Conservation (phyloP, 805 yeast genomes). For the Metschnikowia reukaufii region DNA sequence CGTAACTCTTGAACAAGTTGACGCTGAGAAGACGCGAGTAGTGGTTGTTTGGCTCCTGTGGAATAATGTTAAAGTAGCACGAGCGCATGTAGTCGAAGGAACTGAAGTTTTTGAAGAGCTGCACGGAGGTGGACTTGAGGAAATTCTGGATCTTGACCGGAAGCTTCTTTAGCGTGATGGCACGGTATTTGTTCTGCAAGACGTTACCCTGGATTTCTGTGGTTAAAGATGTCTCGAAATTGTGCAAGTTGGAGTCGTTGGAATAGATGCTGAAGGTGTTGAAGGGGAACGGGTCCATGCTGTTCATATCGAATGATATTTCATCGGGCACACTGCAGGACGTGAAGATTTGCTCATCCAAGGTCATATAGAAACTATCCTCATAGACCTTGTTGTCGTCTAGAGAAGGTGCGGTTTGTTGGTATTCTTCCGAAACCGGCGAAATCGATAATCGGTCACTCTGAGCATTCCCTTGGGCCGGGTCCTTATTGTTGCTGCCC, state of each 20-base stretch:
- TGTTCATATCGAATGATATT: constrained; percentile 16
- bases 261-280: constrained; percentile 32
- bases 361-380: constrained; percentile 34
- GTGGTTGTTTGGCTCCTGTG: constrained; percentile 36
- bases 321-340: constrained; percentile 26
- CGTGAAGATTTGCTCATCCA: constrained; percentile 36
- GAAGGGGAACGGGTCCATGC: constrained; percentile 37
- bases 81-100: constrained; percentile 41
- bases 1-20: constrained; percentile 40
- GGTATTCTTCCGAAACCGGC: constrained; percentile 10
- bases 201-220: constrained; percentile 30
- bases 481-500: constrained; percentile 18
- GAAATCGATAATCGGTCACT: constrained; percentile 13
- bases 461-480: constrained; percentile 3
- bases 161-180: constrained; percentile 25
- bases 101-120: constrained; percentile 34
- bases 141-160: constrained; percentile 39
- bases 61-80: constrained; percentile 39
- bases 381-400: constrained; percentile 22
- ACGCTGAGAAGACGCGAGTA: constrained; percentile 35
- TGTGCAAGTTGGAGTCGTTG: constrained; percentile 40
- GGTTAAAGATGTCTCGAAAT: constrained; percentile 30
- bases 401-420: constrained; percentile 8
- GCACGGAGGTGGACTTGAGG: constrained; percentile 30
- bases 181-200: constrained; percentile 23